Evolutionary conservation across 23 red algal species (phyloP), one percentile per base, ranked within the genome.

Genomic region (Gracilaria caudata): DNA sequence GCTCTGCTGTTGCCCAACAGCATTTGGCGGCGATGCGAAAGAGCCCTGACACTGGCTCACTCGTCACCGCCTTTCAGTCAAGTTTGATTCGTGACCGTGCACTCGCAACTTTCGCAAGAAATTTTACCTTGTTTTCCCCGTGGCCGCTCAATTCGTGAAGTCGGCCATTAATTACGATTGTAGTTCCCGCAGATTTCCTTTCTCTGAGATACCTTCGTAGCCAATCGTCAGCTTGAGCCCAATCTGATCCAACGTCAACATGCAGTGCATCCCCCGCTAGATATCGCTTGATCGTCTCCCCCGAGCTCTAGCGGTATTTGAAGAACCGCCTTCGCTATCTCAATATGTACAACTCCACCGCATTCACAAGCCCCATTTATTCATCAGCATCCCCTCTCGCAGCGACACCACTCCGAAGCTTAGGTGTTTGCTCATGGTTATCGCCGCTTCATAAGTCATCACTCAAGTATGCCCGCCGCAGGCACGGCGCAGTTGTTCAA

Each of bases 61-160:
- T 79, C 46, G 75, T 65, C 63, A 46, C 36, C 25, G 41, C 63
- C 33, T 35, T 66, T 47, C 79, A 64, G 57, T 47, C 57, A 83
- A 83, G 40, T 83, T 47, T 64, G 63, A 63, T 47, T 83, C 63
- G 57, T 66, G 79, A 83, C 79, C 79, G 79, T 47, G 57, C 79
- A 61, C 32, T 10, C 24, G 3, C 54, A 40, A 32, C 32, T 66
- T 32, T 23, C 2, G 1, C 60, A 9, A 9, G 11, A 45, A 45
- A 4, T 45, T 45, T 45, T 45, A 11, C 43, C 4, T 7, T 45
- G 43, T 45, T 45, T 45, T 45, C 43, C 43, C n/a, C n/a, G n/a
- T n/a, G 43, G 43, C 6, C 43, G 4, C 11, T 16, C 61, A 66
- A 66, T 66, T 66, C 30, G 61, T 25, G 61, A 8, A 2, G 61